Evolutionary conservation across 2,329 filamentous ascomycete genomes (phyloP).

Genomic region (Teratosphaeriaceae sp.): DNA sequence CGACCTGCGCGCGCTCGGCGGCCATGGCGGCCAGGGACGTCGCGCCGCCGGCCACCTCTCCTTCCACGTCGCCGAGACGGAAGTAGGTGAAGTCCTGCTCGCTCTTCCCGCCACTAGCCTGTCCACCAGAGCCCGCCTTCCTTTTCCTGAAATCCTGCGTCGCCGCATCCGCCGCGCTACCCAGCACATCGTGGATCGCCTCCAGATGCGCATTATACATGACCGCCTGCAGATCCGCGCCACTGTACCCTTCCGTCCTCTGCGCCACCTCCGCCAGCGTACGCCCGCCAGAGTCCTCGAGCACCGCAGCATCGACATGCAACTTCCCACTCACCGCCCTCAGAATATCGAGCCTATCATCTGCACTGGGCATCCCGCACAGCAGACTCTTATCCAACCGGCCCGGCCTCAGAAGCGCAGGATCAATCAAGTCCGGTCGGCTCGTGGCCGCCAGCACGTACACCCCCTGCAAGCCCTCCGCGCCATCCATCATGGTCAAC

Average conservation of each 20-base stretch:
- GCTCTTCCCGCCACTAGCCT: constrained; percentile 7
- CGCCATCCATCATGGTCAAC: constrained; percentile 97
- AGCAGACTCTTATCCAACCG: constrained; percentile 88
- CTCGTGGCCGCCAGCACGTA: constrained; percentile 95
- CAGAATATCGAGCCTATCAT: constrained; percentile 85
- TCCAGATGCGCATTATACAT: constrained; percentile 96
- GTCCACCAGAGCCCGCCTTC: constrained; percentile 21
- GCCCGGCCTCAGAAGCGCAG: constrained; percentile 82
- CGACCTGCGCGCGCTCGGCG: constrained; percentile 68
- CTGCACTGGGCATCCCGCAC: constrained; percentile 75
- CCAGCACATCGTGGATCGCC: constrained; percentile 87
- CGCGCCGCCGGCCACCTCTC: constrained; percentile 29
- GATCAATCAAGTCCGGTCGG: constrained; percentile 90
- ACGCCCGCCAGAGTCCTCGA: constrained; percentile 33
- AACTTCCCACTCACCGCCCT: constrained; percentile 76
- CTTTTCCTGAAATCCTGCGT: constrained; percentile 27
- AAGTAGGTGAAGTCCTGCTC: constrained; percentile 58
- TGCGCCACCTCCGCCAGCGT: constrained; percentile 64
- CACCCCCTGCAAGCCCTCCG: constrained; percentile 87
- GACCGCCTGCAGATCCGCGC: constrained; percentile 88
- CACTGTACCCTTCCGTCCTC: constrained; percentile 82
- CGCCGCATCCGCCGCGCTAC: constrained; percentile 34
- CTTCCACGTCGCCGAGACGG: constrained; percentile 59
- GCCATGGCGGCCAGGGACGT: constrained; percentile 30
- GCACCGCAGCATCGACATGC: constrained; percentile 59